Percentiles rank a stretch among this genome's conserved stretches.
These are phyloP conservation scores for Aureobasidium sp. DNA, from an alignment of 2,329 filamentous ascomycete species.

Conservation along the genomic window DNA sequence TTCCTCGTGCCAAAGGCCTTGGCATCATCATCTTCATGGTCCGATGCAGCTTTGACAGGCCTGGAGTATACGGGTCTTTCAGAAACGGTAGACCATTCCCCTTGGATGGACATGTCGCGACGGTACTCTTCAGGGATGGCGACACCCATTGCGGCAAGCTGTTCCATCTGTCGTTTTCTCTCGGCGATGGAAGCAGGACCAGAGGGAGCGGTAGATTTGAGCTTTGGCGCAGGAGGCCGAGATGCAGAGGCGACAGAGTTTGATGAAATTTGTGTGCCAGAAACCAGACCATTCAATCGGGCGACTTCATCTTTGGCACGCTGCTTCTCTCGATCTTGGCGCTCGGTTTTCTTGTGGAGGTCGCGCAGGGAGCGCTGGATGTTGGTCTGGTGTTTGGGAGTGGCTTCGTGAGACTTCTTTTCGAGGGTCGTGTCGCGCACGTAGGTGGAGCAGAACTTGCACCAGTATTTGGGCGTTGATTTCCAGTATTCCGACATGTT, in stretches of 20 bases:
- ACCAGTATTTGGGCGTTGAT: slow-evolving; percentile 95
- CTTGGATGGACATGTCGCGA: slow-evolving; percentile 75
- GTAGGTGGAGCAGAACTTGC: slow-evolving; percentile 88
- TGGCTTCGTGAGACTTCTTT: slow-evolving; percentile 45
- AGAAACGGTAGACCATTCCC: slow-evolving; percentile 74
- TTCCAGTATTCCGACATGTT: slow-evolving; percentile 98
- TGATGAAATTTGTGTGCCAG: slow-evolving; percentile 33
- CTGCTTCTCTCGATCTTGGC: slow-evolving; percentile 72
- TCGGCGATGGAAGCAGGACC: slow-evolving; percentile 53
- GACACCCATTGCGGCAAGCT: slow-evolving; percentile 81
- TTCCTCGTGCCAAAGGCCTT: slow-evolving; percentile 54
- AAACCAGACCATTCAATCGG: slow-evolving; percentile 70
- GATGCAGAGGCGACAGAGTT: slow-evolving; percentile 23
- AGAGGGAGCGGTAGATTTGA: slow-evolving; percentile 26
- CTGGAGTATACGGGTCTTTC: slow-evolving; percentile 31
- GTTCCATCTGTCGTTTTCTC: slow-evolving; percentile 75
- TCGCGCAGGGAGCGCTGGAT: slow-evolving; percentile 87
- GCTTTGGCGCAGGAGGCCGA: slow-evolving; percentile 29
- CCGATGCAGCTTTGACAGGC: slow-evolving; percentile 30
- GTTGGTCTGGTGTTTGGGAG: slow-evolving; percentile 43
- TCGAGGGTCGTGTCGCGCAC: slow-evolving; percentile 91
- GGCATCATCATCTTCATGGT: slow-evolving; percentile 36
- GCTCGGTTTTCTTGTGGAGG: slow-evolving; percentile 77
- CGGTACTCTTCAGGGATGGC: slow-evolving; percentile 72
- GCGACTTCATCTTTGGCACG: slow-evolving; percentile 78